Evolutionary conservation across 192 early-diverging fungal genomes (phyloP).

Genomic region (Coemansia umbellata): DNA sequence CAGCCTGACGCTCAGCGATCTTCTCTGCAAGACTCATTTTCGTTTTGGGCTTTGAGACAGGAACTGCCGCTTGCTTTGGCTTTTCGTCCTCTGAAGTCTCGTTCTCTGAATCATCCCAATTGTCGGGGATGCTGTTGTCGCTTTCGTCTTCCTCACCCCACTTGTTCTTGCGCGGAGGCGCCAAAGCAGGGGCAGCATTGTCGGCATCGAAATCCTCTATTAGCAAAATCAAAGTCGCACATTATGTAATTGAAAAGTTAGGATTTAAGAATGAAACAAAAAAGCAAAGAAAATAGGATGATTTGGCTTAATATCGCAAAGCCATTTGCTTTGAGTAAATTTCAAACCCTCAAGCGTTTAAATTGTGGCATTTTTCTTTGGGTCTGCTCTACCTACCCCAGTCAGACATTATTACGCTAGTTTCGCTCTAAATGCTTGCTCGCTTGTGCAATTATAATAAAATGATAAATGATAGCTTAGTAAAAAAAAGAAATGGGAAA

Average conservation of each 20-base stretch:
- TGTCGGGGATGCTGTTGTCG: conserved; percentile 57
- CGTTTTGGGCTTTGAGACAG: conserved; percentile 43
- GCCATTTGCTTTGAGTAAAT: too few relatives aligned
- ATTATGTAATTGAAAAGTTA: background rate
- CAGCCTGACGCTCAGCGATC: conserved; percentile 59
- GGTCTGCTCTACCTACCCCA: conserved; percentile 50
- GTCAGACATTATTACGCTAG: conserved; percentile 28
- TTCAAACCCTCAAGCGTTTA: too few relatives aligned
- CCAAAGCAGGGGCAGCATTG: background rate
- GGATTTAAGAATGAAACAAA: too few relatives aligned
- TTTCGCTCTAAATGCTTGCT: background rate
- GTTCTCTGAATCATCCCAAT: conserved; percentile 60
- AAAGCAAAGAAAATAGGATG: too few relatives aligned
- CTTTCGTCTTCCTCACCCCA: conserved; percentile 65
- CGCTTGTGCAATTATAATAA: background rate
- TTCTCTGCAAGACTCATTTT: conserved; percentile 55
- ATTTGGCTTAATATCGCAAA: too few relatives aligned
- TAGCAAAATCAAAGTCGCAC: background rate
- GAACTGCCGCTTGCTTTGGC: conserved; percentile 12
- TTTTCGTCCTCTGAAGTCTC: conserved; percentile 50
- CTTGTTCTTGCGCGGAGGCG: conserved; percentile 27
- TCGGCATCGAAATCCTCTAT: conserved; percentile 1
- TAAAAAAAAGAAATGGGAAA: conserved; percentile 3
- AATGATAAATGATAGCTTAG: background rate
- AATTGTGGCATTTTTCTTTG: too few relatives aligned